Base-by-base conservation (phyloP, 495 filamentous ascomycete genomes). In the Podospora tetraspora region DNA sequence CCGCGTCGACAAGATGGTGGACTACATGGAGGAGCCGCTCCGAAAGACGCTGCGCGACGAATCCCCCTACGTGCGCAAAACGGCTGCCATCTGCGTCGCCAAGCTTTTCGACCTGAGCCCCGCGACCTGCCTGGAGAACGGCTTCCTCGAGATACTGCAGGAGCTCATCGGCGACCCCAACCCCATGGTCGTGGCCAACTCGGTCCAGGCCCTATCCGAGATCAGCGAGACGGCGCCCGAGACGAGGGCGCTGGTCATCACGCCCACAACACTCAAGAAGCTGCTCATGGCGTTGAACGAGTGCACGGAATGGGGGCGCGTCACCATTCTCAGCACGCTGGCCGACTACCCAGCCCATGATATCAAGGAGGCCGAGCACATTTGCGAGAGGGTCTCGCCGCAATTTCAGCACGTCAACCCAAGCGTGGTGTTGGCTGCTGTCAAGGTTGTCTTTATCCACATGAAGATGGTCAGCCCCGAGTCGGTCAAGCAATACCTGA, bases 341-440 rank as follows among this genome's bases (percentile, higher is more conserved):
- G 92, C 96, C 3, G 91, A 97, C 66, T 97, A 97, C 74, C 89
- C 88, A 64, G 88, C 94, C 0, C 75, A 82, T 19, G 95, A 98
- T 76, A 86, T 94, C 58, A 97, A 96, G 79, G 95, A 99, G 79
- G 92, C 94, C 62, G 95, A 99, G 79, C 96, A 99, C 76, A 98
- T 99, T 62, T 99, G 95, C 79, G 95, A 99, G 80, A 83, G 95
- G 71, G 93, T 98, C 12, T 86, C 92, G 43, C 95, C 95, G 32
- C 95, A 99, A 74, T 99, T 99, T 77, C 95, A 99, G 78, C 95
- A 99, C 72, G 96, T 96, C 75, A 99, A 99, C 72, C 91, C 95
- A 3, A 94, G 93, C 77, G 95, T 99, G 16, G 95, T 99, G 23
- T 79, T 99, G 65, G 93, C 96, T 5, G 96, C 95, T 23, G 95